Conservation (phyloP, 1,139 yeast genomes). For the Geotrichum candidum region DNA sequence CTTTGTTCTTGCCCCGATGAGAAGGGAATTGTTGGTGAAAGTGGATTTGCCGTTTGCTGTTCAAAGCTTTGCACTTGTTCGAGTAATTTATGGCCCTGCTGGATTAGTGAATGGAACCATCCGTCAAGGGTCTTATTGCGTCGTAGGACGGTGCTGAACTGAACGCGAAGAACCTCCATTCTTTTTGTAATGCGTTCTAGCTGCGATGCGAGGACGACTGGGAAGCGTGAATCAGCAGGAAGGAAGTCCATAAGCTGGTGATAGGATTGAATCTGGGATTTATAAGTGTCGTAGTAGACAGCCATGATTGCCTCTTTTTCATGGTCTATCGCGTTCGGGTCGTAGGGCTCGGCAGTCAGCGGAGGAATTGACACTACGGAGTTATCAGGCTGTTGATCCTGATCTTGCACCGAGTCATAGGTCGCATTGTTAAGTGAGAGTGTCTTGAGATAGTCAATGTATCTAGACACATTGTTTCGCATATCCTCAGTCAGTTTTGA, state of each 20-base stretch:
- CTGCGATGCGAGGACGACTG: constrained; percentile 1
- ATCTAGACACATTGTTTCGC: neutral
- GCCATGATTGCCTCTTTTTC: neutral
- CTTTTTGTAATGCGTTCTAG: neutral
- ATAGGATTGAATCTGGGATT: neutral
- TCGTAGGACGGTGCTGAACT: neutral
- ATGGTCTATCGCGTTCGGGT: neutral
- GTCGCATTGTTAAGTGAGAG: neutral
- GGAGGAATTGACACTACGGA: neutral
- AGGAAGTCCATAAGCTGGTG: neutral
- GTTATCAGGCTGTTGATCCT: neutral
- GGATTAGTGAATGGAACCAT: neutral
- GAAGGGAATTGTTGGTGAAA: neutral
- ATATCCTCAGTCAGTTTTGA: neutral
- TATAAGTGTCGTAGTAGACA: constrained; percentile 8
- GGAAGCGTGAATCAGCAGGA: constrained; percentile 1
- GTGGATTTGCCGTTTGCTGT: neutral
- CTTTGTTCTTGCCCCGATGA: neutral
- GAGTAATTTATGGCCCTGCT: neutral
- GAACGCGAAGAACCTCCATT: constrained; percentile 2
- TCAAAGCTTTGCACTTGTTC: neutral
- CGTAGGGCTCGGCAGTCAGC: neutral
- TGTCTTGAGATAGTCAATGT: neutral
- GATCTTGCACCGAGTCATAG: neutral
- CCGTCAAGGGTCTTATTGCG: neutral